Base-by-base conservation (phyloP, 371 early-diverging fungal species). In the Syncephalis fuscata region DNA sequence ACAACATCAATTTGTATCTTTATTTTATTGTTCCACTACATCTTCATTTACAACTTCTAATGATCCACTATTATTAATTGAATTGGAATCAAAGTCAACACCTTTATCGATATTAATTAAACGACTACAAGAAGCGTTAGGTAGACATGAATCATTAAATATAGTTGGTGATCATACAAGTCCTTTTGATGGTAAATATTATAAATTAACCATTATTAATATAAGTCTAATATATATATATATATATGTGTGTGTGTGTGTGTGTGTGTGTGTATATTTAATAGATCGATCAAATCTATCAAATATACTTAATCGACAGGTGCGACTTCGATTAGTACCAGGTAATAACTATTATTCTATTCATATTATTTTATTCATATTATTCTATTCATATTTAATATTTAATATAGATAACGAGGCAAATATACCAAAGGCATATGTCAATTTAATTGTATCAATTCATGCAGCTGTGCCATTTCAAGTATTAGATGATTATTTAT, bases 381-480 rank as follows among this genome's bases (percentile, higher is more conserved):
- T n/a, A n/a, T n/a, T n/a, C n/a, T n/a, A n/a, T n/a, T n/a, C n/a
- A n/a, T n/a, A n/a, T n/a, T 44, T 44, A 20, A 44, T 14, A 44
- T 20, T 22, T 44, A 63, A 70, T 0, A 74, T 76, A 0, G 64
- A 67, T 23, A 57, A 57, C 15, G 68, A 71, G 0, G 54, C 55
- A 0, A 68, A 73, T 39, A 73, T 76, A 2, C 79, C 82, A 2
- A 48, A 53, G 16, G 63, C 56, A 39, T 76, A 67, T 44, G 66
- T 70, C 39, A 68, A 71, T 45, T 38, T 75, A 26, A 66, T 82
- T 26, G 78, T 90, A 1, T 80, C 82, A 4, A 79, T 88, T 11
- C 88, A 90, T 61, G 88, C 91, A 3, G 72, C 88, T 3, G 85
- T 86, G 2, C 80, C 85, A 0, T 83, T 86, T 60, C 67, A 75